Conservation (phyloP, 805 yeast species). For the Limtongia smithiae region DNA sequence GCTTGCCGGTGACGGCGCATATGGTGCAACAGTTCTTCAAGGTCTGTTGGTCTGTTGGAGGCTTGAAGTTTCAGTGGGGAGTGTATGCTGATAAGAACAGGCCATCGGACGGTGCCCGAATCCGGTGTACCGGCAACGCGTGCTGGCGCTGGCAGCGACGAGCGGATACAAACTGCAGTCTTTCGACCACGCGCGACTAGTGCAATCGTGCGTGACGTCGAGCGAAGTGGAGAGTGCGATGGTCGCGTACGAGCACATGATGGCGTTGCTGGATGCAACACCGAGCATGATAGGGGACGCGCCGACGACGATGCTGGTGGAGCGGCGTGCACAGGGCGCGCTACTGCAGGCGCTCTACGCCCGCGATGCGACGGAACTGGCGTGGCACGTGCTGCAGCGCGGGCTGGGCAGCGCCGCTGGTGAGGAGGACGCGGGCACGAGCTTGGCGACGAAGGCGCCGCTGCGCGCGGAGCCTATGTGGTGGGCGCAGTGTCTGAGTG, state of each 20-base stretch:
- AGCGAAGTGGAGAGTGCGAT: constrained; percentile 5
- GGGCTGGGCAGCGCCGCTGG: too few species aligned
- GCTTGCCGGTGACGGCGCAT: neutral
- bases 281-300: neutral
- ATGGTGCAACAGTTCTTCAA: constrained; percentile 2
- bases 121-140: neutral
- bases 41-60: too few species aligned
- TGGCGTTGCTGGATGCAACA: neutral
- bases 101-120: constrained; percentile 5
- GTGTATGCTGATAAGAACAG: too few species aligned
- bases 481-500: too few species aligned
- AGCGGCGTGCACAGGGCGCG: too few species aligned
- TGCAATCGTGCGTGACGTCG: neutral
- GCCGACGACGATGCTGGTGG: neutral
- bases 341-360: too few species aligned
- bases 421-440: too few species aligned
- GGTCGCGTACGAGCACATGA: neutral
- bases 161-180: neutral
- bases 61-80: too few species aligned
- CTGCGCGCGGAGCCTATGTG: too few species aligned
- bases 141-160: neutral
- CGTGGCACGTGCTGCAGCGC: too few species aligned
- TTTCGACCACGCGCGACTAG: neutral
- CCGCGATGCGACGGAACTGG: too few species aligned
- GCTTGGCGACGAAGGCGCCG: too few species aligned